These are phyloP conservation scores for Rosa multiflora DNA, from an alignment of 306 rosid species.

Conservation along the genomic window DNA sequence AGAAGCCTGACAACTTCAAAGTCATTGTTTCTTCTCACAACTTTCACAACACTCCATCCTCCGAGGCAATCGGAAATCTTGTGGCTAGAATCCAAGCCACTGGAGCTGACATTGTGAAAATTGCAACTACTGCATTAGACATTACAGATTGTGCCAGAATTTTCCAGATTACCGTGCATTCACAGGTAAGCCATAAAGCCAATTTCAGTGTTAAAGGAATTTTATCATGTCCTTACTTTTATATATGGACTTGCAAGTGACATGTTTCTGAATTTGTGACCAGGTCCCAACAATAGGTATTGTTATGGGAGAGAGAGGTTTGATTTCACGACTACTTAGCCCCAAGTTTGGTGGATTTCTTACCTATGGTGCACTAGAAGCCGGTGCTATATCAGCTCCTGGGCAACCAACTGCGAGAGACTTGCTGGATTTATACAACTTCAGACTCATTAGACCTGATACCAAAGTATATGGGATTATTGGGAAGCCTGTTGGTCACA, in stretches of 20 bases:
- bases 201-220: neutral
- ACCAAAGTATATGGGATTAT: constrained; percentile 45
- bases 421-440: constrained; percentile 43
- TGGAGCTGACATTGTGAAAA: constrained; percentile 47
- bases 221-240: neutral
- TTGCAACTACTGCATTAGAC: constrained; percentile 45
- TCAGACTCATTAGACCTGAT: constrained; percentile 39
- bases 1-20: constrained; percentile 41
- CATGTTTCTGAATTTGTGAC: neutral
- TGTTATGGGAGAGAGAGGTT: constrained; percentile 46
- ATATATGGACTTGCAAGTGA: neutral
- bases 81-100: constrained; percentile 43
- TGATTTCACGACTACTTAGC: constrained; percentile 39
- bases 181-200: constrained; percentile 29
- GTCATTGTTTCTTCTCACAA: constrained; percentile 49
- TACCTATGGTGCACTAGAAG: constrained; percentile 44
- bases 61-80: constrained; percentile 41
- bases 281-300: constrained; percentile 45
- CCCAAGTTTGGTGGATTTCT: constrained; percentile 51
- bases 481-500: constrained; percentile 54
- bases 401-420: constrained; percentile 43
- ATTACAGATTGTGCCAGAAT: constrained; percentile 44
- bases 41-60: constrained; percentile 43
- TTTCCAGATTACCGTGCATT: constrained; percentile 42
- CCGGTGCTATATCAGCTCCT: constrained; percentile 32